Evolutionary conservation across 345 rosid genomes (phyloP).

Genomic region (Acer saccharum): DNA sequence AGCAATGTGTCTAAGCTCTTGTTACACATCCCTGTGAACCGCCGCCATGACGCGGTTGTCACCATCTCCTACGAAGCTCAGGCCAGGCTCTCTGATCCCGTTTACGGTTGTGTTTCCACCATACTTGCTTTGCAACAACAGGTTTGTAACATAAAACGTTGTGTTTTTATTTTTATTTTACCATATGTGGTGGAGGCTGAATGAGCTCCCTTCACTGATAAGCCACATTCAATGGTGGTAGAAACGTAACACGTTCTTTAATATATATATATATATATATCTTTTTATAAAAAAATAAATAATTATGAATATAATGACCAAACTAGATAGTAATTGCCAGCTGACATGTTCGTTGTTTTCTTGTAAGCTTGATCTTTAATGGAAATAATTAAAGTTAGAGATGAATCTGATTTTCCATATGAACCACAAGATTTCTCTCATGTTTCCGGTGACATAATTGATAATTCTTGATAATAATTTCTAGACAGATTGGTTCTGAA

Average conservation of each 20-base stretch:
- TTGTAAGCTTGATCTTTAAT: background rate
- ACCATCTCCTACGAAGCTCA: constrained; percentile 95
- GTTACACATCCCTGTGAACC: constrained; percentile 75
- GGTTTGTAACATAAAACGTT: constrained; percentile 34
- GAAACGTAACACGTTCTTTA: no score
- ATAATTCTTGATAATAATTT: no score
- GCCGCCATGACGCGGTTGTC: constrained; percentile 89
- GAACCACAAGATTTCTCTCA: background rate
- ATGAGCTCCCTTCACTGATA: no score
- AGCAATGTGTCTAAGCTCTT: constrained; percentile 89
- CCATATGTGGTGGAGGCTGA: no score
- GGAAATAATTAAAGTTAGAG: background rate
- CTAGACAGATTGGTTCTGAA: no score
- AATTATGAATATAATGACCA: no score
- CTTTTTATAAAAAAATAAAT: no score
- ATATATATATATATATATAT: no score
- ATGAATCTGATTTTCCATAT: background rate
- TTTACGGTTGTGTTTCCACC: constrained; percentile 91
- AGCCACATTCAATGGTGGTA: no score
- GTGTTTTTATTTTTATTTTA: background rate
- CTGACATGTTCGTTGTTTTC: background rate
- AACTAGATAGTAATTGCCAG: background rate
- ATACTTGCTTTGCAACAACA: constrained; percentile 94
- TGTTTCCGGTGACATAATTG: background rate
- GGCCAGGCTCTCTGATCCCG: constrained; percentile 94